Evolutionary conservation across 108 stramenopile species (phyloP).

Genomic region (Nitzschia inconspicua): DNA sequence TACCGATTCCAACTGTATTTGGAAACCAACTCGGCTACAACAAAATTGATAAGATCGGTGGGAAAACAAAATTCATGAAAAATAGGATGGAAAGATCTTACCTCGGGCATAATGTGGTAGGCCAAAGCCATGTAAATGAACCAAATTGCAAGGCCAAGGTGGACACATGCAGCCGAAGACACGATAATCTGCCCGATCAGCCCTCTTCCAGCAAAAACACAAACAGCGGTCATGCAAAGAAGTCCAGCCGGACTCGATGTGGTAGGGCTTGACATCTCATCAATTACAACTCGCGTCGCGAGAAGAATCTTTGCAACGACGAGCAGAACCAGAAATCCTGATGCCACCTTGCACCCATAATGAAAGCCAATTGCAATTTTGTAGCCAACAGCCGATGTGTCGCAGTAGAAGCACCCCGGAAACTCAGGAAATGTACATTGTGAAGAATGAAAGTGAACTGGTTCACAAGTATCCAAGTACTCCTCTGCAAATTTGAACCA

Average conservation of each 20-base stretch:
- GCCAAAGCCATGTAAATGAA: slow-evolving; percentile 77
- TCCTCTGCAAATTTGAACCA: slow-evolving; percentile 87
- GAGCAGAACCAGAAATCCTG: slow-evolving; percentile 41
- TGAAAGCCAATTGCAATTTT: slow-evolving; percentile 55
- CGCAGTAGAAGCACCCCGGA: slow-evolving; percentile 84
- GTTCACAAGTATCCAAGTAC: slow-evolving; percentile 53
- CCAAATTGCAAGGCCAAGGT: slow-evolving; percentile 65
- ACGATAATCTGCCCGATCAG: slow-evolving; percentile 57
- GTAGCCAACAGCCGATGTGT: slow-evolving; percentile 37
- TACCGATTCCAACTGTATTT: slow-evolving; percentile 69
- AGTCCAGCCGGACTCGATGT: slow-evolving; percentile 75
- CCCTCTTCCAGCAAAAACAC: slow-evolving; percentile 69
- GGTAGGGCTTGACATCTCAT: slow-evolving; percentile 75
- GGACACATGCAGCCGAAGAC: slow-evolving; percentile 50
- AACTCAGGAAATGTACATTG: slow-evolving; percentile 75
- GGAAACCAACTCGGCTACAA: slow-evolving; percentile 76
- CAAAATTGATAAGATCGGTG: too few relatives aligned
- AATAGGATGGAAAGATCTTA: too few relatives aligned
- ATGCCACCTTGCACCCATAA: slow-evolving; percentile 46
- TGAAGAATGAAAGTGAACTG: slow-evolving; percentile 74
- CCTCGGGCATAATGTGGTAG: slow-evolving; percentile 78
- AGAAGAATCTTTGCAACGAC: slow-evolving; percentile 53
- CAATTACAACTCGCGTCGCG: slow-evolving; percentile 52
- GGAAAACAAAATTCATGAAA: too few relatives aligned
- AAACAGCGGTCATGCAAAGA: slow-evolving; percentile 71